Base-by-base conservation (phyloP, 2,329 filamentous ascomycete genomes). In the Incumbomyces lentus region DNA sequence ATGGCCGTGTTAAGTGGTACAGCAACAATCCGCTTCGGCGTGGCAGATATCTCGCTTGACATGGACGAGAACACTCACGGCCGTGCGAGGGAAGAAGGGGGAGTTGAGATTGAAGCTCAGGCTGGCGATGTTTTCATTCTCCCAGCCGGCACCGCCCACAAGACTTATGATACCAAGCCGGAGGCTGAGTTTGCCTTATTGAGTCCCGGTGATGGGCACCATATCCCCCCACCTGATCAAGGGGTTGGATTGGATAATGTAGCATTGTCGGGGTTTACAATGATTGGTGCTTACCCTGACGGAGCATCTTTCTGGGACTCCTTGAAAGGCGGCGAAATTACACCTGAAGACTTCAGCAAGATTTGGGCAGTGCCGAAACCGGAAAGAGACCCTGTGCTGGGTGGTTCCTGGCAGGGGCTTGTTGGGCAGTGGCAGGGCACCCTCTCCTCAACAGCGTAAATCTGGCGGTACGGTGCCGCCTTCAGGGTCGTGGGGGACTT, bases 201-300 rank as follows among this genome's bases (percentile, higher is more conserved):
- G 44, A 68, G 68, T 30, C 72, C 73, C 0, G 69, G 71, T 0
- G 60, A 66, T 29, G 66, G 60, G 1, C 63, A 65, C 52, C 59
- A 56, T 10, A 60, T 67, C 35, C 56, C 60, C 16, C 58, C 56
- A 0, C 56, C 60, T 1, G 60, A 67, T 48, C 55, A 56, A 37
- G 55, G 59, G 41, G 54, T 58, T 14, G 64, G 62, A 14, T 56
- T 75, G 48, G 58, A 55, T 4, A 52, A 54, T 1, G 53, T 72
- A 1, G 39, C 63, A 46, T 45, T 72, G 3, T 53, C 58, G 1
- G 71, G 71, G 0, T 77, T 75, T 52, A 72, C 68, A 43, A 77
- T 77, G 74, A 69, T 79, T 59, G 76, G 76, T 0, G 74, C 73
- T 3, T 80, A 79, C 62, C 73, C 72, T 2, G 54, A 56, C 32